These are phyloP conservation scores for Articulospora tetracladia DNA, from an alignment of 495 filamentous ascomycete genomes.

Conservation along the genomic window DNA sequence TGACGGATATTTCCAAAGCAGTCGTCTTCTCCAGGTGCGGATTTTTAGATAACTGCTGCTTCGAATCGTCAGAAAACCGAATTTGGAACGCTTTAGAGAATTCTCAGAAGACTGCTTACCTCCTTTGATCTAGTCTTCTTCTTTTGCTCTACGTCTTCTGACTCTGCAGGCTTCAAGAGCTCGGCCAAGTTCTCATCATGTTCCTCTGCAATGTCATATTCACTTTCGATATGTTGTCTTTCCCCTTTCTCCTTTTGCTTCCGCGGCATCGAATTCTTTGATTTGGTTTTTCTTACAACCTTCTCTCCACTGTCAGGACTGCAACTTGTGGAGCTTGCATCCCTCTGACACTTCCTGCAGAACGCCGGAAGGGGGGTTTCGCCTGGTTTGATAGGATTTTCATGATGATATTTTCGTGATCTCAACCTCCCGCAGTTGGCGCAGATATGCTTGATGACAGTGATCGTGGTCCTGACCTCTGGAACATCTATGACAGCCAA, in stretches of 20 bases:
- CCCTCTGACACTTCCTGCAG: slow-evolving; percentile 27
- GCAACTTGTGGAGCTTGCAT: slow-evolving; percentile 20
- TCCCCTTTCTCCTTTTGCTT: not conserved
- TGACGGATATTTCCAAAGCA: no score
- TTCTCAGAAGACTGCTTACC: no score
- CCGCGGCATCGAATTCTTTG: not conserved
- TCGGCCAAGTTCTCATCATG: no score
- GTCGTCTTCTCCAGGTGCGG: no score
- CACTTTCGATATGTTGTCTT: not conserved
- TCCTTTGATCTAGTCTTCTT: no score
- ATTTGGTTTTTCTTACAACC: slow-evolving; percentile 1
- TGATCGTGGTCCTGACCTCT: slow-evolving; percentile 12
- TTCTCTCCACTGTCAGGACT: not conserved
- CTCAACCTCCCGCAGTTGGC: slow-evolving; percentile 27
- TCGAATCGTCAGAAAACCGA: no score
- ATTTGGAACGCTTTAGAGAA: no score
- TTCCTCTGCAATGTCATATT: no score
- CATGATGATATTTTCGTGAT: slow-evolving; percentile 25
- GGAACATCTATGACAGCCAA: not conserved
- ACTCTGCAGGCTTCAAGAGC: no score
- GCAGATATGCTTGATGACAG: slow-evolving; percentile 28
- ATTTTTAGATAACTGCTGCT: no score
- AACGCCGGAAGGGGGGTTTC: slow-evolving; percentile 24
- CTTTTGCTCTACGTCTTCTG: no score
- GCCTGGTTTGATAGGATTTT: slow-evolving; percentile 25